These are phyloP conservation scores for Rhododendron molle DNA, from an alignment of 148 eudicot species.

Conservation along the genomic window DNA sequence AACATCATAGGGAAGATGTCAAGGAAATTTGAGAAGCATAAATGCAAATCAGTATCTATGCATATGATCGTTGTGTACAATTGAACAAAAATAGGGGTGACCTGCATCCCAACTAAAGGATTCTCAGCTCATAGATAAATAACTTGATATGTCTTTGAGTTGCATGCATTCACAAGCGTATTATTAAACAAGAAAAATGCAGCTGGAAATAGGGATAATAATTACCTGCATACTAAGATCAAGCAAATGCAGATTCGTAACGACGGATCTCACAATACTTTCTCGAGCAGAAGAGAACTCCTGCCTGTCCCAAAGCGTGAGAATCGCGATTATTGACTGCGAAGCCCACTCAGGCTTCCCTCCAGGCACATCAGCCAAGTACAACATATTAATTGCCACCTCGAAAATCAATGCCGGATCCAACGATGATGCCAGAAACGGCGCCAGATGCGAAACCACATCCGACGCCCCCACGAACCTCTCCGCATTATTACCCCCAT, in stretches of 20 bases:
- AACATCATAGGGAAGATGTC: not conserved
- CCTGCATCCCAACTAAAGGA: not conserved
- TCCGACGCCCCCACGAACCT: constrained; percentile 92
- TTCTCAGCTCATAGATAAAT: not conserved
- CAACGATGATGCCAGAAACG: constrained; percentile 67
- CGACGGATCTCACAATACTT: constrained; percentile 96
- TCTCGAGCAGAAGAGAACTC: constrained; percentile 93
- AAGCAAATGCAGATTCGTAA: constrained; percentile 86
- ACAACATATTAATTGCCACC: constrained; percentile 92
- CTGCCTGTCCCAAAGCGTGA: constrained; percentile 99
- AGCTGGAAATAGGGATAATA: constrained; percentile 1
- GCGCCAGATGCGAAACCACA: constrained; percentile 89
- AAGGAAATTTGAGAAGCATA: not conserved
- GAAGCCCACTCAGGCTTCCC: constrained; percentile 99
- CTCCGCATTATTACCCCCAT: constrained; percentile 56
- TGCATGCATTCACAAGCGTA: not conserved
- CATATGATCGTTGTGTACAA: not conserved
- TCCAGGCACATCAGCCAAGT: constrained; percentile 96
- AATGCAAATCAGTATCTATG: not conserved
- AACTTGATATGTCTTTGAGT: not conserved
- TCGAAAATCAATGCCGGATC: constrained; percentile 94
- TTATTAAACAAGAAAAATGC: not conserved
- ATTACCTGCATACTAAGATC: constrained; percentile 97
- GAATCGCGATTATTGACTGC: constrained; percentile 72
- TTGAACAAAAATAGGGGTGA: not conserved